Evolutionary conservation across 2,329 filamentous ascomycete genomes (phyloP).

Genomic region (Aspergillus melleus): DNA sequence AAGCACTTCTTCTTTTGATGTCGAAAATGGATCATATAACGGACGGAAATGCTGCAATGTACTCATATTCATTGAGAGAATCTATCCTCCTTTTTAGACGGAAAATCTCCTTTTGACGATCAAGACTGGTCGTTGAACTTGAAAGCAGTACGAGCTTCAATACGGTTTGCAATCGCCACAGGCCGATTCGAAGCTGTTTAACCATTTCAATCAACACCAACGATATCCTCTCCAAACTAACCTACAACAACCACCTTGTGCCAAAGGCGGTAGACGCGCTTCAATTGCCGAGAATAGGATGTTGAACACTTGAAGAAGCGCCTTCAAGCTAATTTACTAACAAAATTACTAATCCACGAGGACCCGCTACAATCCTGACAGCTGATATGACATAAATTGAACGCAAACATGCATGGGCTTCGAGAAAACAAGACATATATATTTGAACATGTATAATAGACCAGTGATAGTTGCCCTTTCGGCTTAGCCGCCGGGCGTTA

Average conservation of each 20-base stretch:
- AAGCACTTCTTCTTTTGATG: conserved; percentile 29
- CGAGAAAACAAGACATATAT: too few relatives aligned
- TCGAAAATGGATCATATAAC: conserved; percentile 26
- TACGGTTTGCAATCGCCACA: conserved; percentile 32
- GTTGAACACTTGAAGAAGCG: too few relatives aligned
- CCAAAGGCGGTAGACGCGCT: conserved; percentile 30
- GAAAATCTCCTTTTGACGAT: too few relatives aligned
- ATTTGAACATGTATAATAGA: conserved; percentile 13
- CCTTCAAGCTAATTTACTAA: too few relatives aligned
- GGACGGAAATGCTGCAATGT: conserved; percentile 24
- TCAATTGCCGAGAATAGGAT: conserved; percentile 13
- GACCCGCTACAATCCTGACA: too few relatives aligned
- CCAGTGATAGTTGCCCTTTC: conserved; percentile 27
- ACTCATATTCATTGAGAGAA: conserved; percentile 24
- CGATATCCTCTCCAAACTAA: too few relatives aligned
- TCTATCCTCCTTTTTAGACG: conserved; percentile 23
- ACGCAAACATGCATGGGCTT: too few relatives aligned
- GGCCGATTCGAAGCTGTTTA: conserved; percentile 26
- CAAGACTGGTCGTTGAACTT: conserved; percentile 30
- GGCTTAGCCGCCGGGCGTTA: conserved; percentile 26
- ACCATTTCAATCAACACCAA: conserved; percentile 18
- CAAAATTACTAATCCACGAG: too few relatives aligned
- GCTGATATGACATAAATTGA: too few relatives aligned
- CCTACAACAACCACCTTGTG: conserved; percentile 26
- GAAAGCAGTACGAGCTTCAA: conserved; percentile 27